Percentiles rank a stretch among this genome's conserved stretches.
Conservation (phyloP, 768 basidiomycete species). For the Bullera alba region DNA sequence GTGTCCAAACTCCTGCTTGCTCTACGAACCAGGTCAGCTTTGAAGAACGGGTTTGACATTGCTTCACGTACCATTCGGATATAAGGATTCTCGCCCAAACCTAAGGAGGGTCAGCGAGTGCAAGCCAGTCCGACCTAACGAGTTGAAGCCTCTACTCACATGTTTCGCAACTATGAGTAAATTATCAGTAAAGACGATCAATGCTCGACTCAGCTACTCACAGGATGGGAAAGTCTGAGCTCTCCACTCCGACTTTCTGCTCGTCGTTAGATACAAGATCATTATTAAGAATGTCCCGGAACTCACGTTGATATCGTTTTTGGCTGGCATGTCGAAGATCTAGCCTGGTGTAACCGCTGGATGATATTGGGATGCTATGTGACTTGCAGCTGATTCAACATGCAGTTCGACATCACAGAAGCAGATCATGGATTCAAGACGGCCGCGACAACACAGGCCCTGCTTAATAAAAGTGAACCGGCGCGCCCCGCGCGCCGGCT, state of each 20-base stretch:
- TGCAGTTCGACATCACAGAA: too few relatives aligned
- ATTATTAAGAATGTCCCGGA: neutral
- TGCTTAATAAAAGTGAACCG: too few relatives aligned
- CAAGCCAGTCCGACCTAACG: neutral
- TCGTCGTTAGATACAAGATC: neutral
- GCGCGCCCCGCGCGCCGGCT: too few relatives aligned
- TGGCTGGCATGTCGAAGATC: slow-evolving; percentile 32
- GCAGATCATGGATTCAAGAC: too few relatives aligned
- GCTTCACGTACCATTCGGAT: slow-evolving; percentile 71
- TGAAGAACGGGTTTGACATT: neutral
- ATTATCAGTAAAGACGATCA: neutral
- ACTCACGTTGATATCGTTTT: slow-evolving; percentile 45
- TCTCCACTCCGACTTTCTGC: slow-evolving; percentile 45
- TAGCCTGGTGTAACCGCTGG: too few relatives aligned
- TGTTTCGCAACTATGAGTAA: slow-evolving; percentile 39
- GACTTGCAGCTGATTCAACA: too few relatives aligned
- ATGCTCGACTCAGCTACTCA: slow-evolving; percentile 16
- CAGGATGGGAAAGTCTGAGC: slow-evolving; percentile 45
- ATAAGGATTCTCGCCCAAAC: slow-evolving; percentile 84
- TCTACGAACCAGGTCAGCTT: slow-evolving; percentile 50
- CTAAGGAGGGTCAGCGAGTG: slow-evolving; percentile 46
- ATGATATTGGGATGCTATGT: too few relatives aligned
- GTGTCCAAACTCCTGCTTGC: slow-evolving; percentile 91
- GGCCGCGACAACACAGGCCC: too few relatives aligned
- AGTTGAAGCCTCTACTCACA: slow-evolving; percentile 20